Evolutionary conservation across 352 stramenopile species (phyloP), one percentile per base, ranked within the genome.

Genomic region (Globisporangium radiosum): DNA sequence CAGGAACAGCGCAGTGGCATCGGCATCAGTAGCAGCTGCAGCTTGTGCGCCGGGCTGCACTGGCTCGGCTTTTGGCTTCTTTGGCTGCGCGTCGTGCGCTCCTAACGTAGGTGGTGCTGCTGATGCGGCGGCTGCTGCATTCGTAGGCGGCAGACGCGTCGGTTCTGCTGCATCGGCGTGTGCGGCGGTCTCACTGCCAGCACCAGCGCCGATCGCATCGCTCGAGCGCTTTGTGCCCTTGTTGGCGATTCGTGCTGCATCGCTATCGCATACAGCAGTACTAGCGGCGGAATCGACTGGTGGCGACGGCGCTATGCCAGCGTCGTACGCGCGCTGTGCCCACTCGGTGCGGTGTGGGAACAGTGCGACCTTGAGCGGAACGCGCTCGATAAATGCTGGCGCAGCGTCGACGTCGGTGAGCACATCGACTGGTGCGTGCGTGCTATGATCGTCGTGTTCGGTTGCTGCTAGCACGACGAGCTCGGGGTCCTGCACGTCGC

Each of bases 401-500:
- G 54, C 50, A 13, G 59, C 45, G 8, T 74, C 47, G 5, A 63
- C 54, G 36, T 54, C 56, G 2, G 43, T 55, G 19, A 59, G n/a
- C 19, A 56, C 14, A 5, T 45, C 42, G 9, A 52, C 38, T 25
- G 50, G 45, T 3, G 25, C 48, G 1, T 45, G 25, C 3, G 14
- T 19, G 6, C 17, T 25, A 0, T 13, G 11, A 4, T 53, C 47
- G 17, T 39, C 50, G 25, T 33, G 25, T 33, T 33, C 25, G 11
- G 17, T 33, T 10, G 25, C 62, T 2, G 71, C 65, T 5, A 88
- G 54, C 49, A 81, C 50, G 52, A 92, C 79, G 13, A 92, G 59
- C 64, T 92, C 82, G 5, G 82, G 80, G 65, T 90, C 80, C 42
- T 82, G 75, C 56, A 92, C 76, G 60, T 90, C 80, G 51, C 74